Percentiles rank a stretch among this genome's conserved stretches.
Evolutionary conservation across 495 filamentous ascomycete genomes (phyloP).

Genomic region (Penicillium ucsense): DNA sequence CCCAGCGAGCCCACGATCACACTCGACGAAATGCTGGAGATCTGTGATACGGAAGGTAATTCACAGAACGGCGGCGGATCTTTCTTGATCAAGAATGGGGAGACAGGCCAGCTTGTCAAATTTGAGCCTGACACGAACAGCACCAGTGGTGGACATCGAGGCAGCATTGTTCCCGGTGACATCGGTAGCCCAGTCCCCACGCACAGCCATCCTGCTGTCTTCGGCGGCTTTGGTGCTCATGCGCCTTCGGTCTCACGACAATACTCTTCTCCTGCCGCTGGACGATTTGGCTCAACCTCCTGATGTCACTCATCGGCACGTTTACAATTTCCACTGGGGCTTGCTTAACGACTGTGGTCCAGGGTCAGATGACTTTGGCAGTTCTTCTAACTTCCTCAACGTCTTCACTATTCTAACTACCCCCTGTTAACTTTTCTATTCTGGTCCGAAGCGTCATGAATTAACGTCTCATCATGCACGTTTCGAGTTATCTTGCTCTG

Average conservation of each 20-base stretch:
- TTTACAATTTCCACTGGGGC: no score
- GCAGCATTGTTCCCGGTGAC: constrained; percentile 37
- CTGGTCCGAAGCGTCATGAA: constrained; percentile 22
- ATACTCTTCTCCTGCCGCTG: constrained; percentile 29
- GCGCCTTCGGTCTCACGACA: constrained; percentile 29
- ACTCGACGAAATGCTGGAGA: constrained; percentile 69
- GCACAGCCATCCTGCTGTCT: constrained; percentile 30
- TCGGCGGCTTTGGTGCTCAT: constrained; percentile 29
- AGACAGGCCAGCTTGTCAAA: constrained; percentile 45
- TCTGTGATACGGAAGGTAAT: constrained; percentile 87
- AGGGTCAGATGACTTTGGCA: no score
- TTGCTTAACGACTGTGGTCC: no score
- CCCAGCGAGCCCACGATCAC: constrained; percentile 48
- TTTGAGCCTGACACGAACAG: constrained; percentile 47
- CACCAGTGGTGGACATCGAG: constrained; percentile 28
- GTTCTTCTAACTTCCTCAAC: neutral
- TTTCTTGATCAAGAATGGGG: constrained; percentile 54
- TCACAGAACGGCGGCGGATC: constrained; percentile 77
- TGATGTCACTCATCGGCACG: neutral
- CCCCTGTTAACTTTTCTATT: constrained; percentile 1
- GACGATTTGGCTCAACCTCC: constrained; percentile 23
- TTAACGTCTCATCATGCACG: constrained; percentile 19
- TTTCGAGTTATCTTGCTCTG: constrained; percentile 5
- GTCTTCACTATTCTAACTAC: neutral
- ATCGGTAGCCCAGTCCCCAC: constrained; percentile 41